Evolutionary conservation across 2,329 filamentous ascomycete genomes (phyloP).

Genomic region (Xylaria sp.): DNA sequence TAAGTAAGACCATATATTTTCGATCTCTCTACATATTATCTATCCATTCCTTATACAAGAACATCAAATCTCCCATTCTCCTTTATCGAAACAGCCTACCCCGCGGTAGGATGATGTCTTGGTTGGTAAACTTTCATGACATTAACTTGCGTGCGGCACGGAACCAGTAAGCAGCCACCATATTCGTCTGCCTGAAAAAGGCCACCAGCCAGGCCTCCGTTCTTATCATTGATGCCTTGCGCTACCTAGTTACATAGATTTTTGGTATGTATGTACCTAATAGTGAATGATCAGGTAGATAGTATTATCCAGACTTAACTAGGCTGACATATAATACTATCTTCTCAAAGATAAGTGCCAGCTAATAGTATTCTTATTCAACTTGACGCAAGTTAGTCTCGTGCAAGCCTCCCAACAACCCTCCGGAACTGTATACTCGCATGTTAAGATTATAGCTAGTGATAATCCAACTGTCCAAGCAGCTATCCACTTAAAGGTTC

Average conservation of each 20-base stretch:
- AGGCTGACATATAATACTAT: slow-evolving; percentile 2
- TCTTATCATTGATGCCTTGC: background rate
- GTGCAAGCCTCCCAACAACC: background rate
- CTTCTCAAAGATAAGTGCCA: slow-evolving; percentile 1
- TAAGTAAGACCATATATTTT: background rate
- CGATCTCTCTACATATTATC: background rate
- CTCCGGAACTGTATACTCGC: background rate
- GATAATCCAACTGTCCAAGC: background rate
- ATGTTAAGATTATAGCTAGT: background rate
- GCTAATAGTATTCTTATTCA: background rate
- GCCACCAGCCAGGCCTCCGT: slow-evolving; percentile 26
- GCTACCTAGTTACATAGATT: background rate
- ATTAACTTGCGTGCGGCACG: slow-evolving; percentile 2
- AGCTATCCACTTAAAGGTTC: background rate
- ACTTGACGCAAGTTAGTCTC: background rate
- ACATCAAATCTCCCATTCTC: slow-evolving; percentile 10
- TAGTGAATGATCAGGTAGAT: background rate
- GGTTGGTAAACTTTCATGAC: background rate
- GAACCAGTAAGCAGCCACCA: slow-evolving; percentile 45
- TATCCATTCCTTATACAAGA: background rate
- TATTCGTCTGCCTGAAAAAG: slow-evolving; percentile 50
- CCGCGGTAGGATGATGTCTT: background rate
- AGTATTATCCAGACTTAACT: background rate
- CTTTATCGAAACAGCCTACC: background rate
- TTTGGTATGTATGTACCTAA: background rate